Base-by-base conservation (phyloP, 129 eudicot species). In the Calendula officinalis region DNA sequence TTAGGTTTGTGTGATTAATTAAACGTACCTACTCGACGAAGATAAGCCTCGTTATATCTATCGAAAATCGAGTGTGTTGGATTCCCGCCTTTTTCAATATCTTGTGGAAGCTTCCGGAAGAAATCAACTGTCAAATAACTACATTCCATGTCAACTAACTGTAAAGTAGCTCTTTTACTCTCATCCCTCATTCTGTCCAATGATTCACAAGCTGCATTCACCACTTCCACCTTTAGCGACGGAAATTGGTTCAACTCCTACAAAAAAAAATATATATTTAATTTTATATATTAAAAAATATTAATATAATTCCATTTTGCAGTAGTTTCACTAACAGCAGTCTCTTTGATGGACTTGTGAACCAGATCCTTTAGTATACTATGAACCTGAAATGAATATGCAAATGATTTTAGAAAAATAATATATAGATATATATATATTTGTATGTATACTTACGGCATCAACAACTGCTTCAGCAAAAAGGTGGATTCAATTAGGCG, bases 41-140 rank as follows among this genome's bases (percentile, higher is more conserved):
- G 88, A 73, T 92, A 92, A 35, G 98, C 75, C 52, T 92, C 98
- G 17, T 88, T 88, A 17, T 92, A 92, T 82, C 98, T 77, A 53
- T 92, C 98, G 35, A 88, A 83, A 40, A 88, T 83, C 0, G 98
- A 92, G 81, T 85, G 96, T 44, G 98, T 88, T 67, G 98, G 98
- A 68, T 88, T 88, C 56, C 98, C 96, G 34, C 98, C 98, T 81
- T 92, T 92, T 82, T 88, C 98, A 34, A 85, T 62, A 70, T 92
- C 96, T 61, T 88, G 98, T 63, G 98, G 98, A 78, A 92, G 96
- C 85, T 88, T 92, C 50, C 98, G 83, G 75, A 92, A 92, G 80
- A 83, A 92, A 39, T 92, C 98, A 49, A 92, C 86, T 16, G 98
- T 92, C 55, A 92, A 66, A 69, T 92, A 92, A 80, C 95, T 84